Evolutionary conservation across 345 rosid species (phyloP).

Genomic region (Sisymbrium altissimum): DNA sequence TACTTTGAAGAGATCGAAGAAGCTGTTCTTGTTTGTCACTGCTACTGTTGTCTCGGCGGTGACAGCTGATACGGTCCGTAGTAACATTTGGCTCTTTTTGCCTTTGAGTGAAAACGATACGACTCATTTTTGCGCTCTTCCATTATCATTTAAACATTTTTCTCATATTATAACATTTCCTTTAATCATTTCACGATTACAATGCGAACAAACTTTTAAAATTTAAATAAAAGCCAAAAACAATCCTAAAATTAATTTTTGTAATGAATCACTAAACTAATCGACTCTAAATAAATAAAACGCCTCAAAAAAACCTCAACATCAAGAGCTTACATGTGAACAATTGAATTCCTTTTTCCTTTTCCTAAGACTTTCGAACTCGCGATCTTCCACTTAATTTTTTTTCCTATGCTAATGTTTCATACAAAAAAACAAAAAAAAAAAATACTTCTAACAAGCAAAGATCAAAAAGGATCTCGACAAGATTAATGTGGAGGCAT

Average conservation of each 20-base stretch:
- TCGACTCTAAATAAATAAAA: background rate
- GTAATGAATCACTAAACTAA: conserved; percentile 16
- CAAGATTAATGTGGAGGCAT: conserved; percentile 21
- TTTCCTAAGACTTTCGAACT: conserved; percentile 8
- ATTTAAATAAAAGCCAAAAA: background rate
- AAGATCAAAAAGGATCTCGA: conserved; percentile 25
- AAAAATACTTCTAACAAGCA: conserved; percentile 23
- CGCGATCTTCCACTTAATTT: background rate
- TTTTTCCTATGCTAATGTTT: conserved; percentile 28
- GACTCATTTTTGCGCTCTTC: background rate
- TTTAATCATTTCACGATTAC: background rate
- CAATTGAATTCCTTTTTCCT: background rate
- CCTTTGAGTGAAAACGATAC: background rate
- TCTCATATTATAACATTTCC: background rate
- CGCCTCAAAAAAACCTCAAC: background rate
- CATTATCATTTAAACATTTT: background rate
- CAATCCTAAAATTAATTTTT: background rate
- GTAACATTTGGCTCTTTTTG: conserved; percentile 20
- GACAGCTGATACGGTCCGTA: conserved; percentile 22
- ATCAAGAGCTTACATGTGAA: conserved; percentile 17
- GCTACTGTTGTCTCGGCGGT: conserved; percentile 15
- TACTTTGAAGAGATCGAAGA: conserved; percentile 43
- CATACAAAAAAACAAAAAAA: conserved; percentile 10
- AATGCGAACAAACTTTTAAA: background rate
- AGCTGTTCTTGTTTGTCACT: conserved; percentile 28